Base-by-base conservation (phyloP, 192 early-diverging fungal species). In the Umbelopsis sp. region DNA sequence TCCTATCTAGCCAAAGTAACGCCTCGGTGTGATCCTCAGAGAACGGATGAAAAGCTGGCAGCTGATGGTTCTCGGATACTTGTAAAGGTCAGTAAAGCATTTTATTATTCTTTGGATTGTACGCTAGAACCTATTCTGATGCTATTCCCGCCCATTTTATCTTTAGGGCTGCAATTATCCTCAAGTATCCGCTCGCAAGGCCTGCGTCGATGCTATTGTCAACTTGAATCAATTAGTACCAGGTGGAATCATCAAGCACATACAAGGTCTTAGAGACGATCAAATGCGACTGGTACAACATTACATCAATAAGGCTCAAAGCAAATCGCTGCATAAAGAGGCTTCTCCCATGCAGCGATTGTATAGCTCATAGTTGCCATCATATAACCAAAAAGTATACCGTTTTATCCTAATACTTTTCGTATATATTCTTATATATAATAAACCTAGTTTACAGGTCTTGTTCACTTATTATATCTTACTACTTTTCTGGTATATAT, bases 201-300 rank as follows among this genome's bases (percentile, higher is more conserved):
- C 74, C 3, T 75, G 78, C 27, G 78, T 80, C 13, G 71, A 76
- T 50, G 71, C 78, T 13, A 73, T 80, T 20, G 74, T 80, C 15
- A 71, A 47, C 23, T 80, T 80, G 44, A 71, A 80, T 47, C 71
- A 80, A 58, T 35, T 76, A 11, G 23, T 76, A n/a, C 74, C 74
- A 22, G 78, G 70, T 52, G 68, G 65, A 48, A 35, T 80, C 6
- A 76, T 66, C 66, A 46, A 41, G 5, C 73, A 68, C 18, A 53
- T 80, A 25, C 41, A 67, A 25, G 78, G 76, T 50, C 67, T 80
- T n/a, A 30, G 78, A 20, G 71, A 75, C 21, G 78, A 80, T 70
- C 78, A 80, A 52, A 46, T 73, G 49, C 76, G 67, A 48, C 46
- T 80, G 11, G 66, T 80, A 20, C 64, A 49, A 21, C 71, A 73